Base-by-base conservation (phyloP, 176 grass and related monocot genomes). In the Cymbopogon citratus region DNA sequence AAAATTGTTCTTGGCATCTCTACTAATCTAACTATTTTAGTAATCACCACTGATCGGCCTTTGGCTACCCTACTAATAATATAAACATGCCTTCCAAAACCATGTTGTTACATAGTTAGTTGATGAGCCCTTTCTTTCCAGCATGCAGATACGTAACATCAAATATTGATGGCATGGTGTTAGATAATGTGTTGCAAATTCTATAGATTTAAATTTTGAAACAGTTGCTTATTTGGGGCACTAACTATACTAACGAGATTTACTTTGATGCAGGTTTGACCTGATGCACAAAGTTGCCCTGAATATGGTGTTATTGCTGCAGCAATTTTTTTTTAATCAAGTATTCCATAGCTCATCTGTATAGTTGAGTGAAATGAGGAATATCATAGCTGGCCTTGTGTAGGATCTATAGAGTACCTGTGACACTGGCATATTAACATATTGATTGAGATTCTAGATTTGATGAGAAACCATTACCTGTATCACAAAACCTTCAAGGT, bases 401-500 rank as follows among this genome's bases (percentile, higher is more conserved):
- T 70, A 56, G 45, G 45, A 48, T 16, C 13, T 48, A 48, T 15
- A 18, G 1, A n/a, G 21, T 38, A 38, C 62, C 13, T 79, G 14
- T 61, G 69, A 44, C 9, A 79, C 45, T n/a, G 21, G 13, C 24
- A 73, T 45, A 38, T 1, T n/a, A 23, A 57, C 52, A 57, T 57
- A 57, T 23, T n/a, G 52, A 57, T 57, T 23, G 21, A 57, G 34
- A 78, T 60, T 79, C 14, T 36, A 82, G 45, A 66, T 73, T 29
- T 26, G 29, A 74, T 49, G 49, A 19, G 34, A 48, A 63, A 77
- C 31, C 9, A 69, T 29, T 59, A 97, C 90, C 91, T 97, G 92
- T 90, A 87, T 86, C 44, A 92, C 85, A 82, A 97, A 97, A 29
- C 94, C 87, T 87, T 97, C 94, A 73, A 92, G 90, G 78, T 92